These are phyloP conservation scores for Aspergillus hortae DNA, from an alignment of 2,329 filamentous ascomycete species.

Conservation along the genomic window DNA sequence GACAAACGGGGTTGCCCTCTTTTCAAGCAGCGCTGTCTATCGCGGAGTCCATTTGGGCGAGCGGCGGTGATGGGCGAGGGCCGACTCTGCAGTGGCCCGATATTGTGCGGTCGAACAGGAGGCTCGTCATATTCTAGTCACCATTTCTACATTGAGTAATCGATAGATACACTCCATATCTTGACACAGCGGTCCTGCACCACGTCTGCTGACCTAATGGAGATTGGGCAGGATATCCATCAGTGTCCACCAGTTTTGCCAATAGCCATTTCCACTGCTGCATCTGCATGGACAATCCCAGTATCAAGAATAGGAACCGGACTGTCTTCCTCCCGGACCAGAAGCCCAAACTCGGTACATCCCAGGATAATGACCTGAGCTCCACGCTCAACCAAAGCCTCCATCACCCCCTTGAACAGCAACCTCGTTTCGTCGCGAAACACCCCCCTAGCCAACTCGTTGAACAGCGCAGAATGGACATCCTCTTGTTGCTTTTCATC, in stretches of 20 bases:
- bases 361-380: slow-evolving; percentile 6
- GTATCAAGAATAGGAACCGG: slow-evolving; percentile 5
- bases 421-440: slow-evolving; percentile 15
- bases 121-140: background rate
- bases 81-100: slow-evolving; percentile 1
- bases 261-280: background rate
- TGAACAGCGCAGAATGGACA: background rate
- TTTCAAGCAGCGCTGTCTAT: background rate
- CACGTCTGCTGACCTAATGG: no score
- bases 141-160: no score
- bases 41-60: background rate
- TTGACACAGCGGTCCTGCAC: no score
- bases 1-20: background rate
- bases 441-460: background rate
- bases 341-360: slow-evolving; percentile 7
- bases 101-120: background rate
- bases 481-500: background rate
- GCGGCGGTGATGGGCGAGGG: background rate
- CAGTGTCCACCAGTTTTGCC: background rate
- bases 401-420: slow-evolving; percentile 16
- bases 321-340: slow-evolving; percentile 2
- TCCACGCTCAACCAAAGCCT: background rate
- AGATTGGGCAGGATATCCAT: no score
- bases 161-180: no score
- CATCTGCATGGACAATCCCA: background rate